A percentile compares a stretch with the other conserved stretches of the same genome.
Conservation (phyloP, 768 basidiomycete genomes). For the Tremella mesenterica region DNA sequence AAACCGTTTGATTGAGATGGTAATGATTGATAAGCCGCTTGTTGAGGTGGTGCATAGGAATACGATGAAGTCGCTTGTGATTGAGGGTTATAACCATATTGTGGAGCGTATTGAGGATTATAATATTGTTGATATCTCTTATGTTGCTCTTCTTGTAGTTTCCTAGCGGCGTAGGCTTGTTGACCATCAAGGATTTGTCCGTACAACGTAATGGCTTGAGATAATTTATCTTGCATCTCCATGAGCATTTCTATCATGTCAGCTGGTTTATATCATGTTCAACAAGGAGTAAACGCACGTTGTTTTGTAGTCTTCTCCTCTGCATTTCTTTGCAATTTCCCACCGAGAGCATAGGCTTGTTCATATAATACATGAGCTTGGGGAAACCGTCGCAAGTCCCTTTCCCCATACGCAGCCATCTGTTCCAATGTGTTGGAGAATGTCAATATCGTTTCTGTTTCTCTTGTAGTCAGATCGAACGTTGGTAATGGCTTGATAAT, state of each 20-base stretch:
- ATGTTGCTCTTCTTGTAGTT: slow-evolving; percentile 33
- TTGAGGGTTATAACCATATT: slow-evolving; percentile 23
- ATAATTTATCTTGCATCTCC: slow-evolving; percentile 91
- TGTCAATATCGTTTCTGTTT: slow-evolving; percentile 76
- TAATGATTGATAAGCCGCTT: slow-evolving; percentile 6
- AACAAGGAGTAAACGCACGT: slow-evolving; percentile 50
- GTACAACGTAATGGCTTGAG: slow-evolving; percentile 83
- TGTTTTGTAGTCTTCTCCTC: slow-evolving; percentile 82
- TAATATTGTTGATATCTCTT: slow-evolving; percentile 23
- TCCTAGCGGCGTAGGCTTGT: slow-evolving; percentile 45
- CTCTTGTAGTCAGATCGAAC: slow-evolving; percentile 72
- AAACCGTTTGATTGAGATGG: slow-evolving; percentile 5
- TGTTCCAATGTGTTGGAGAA: slow-evolving; percentile 87
- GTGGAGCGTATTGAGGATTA: slow-evolving; percentile 3
- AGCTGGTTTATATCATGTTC: not conserved
- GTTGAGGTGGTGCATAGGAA: slow-evolving; percentile 18
- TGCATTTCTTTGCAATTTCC: slow-evolving; percentile 71
- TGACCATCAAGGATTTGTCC: slow-evolving; percentile 80
- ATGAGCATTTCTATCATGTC: slow-evolving; percentile 60
- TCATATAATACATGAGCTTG: slow-evolving; percentile 77
- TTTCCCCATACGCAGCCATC: slow-evolving; percentile 64
- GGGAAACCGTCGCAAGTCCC: slow-evolving; percentile 70
- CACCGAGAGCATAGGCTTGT: slow-evolving; percentile 66
- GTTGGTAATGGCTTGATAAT: slow-evolving; percentile 54
- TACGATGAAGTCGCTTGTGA: slow-evolving; percentile 3